phyloP scores from a whole-genome alignment of 2,329 filamentous ascomycete species.

The Aureobasidium subglaciale region DNA sequence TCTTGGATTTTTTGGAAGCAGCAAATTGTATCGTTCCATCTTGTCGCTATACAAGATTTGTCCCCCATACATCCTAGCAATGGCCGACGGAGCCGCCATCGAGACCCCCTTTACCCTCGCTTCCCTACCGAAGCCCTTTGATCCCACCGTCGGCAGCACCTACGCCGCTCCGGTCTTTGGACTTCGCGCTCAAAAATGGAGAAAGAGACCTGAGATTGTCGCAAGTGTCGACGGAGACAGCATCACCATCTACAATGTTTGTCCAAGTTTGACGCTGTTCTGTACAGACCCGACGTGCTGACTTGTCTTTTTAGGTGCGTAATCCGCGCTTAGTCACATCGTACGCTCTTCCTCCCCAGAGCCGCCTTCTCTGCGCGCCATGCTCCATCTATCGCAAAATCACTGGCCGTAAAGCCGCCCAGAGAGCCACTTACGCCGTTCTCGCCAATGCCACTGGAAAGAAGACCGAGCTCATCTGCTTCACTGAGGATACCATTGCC shows the following conservation, averaged over 20 bases:
- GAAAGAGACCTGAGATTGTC: constrained; percentile 55
- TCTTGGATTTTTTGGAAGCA: neutral
- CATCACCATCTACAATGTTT: constrained; percentile 56
- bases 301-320: constrained; percentile 43
- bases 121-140: constrained; percentile 37
- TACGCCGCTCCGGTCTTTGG: constrained; percentile 45
- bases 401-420: constrained; percentile 35
- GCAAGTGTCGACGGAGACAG: constrained; percentile 55
- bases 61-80: neutral
- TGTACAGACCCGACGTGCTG: neutral
- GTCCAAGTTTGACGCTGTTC: neutral
- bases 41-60: neutral
- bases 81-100: constrained; percentile 19
- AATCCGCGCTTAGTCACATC: constrained; percentile 54
- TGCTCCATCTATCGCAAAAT: constrained; percentile 51
- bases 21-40: too few relatives aligned
- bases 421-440: constrained; percentile 51
- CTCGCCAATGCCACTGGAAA: constrained; percentile 22
- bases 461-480: constrained; percentile 47
- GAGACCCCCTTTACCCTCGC: constrained; percentile 36
- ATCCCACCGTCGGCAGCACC: constrained; percentile 33
- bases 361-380: constrained; percentile 50
- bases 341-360: constrained; percentile 55
- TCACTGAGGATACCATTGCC: constrained; percentile 42
- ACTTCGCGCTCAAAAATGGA: constrained; percentile 49